Conservation (phyloP, 257 asterid genomes). For the Primulina eburnea region DNA sequence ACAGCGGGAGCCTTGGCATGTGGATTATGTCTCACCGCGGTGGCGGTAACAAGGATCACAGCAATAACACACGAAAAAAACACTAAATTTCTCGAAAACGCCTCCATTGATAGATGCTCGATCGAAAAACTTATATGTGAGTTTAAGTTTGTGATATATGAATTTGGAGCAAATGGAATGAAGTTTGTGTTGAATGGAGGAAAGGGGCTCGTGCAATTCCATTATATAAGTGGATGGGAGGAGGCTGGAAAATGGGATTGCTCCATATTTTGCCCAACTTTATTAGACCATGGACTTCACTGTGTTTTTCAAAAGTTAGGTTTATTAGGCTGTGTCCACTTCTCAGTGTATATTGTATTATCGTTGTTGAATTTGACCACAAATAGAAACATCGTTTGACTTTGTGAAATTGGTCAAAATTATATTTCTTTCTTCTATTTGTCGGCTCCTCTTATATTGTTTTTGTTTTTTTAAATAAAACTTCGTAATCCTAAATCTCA, state of each 20-base stretch:
- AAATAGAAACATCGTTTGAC: neutral
- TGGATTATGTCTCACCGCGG: neutral
- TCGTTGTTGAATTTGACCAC: neutral
- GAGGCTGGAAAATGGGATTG: neutral
- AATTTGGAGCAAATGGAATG: neutral
- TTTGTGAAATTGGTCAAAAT: neutral
- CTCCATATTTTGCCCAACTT: neutral
- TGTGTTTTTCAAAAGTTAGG: neutral
- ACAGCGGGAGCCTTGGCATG: neutral
- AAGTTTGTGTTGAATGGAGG: neutral
- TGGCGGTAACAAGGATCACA: neutral
- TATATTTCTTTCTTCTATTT: neutral
- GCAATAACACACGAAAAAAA: neutral
- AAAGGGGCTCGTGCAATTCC: neutral
- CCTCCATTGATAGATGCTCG: neutral
- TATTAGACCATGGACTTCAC: neutral
- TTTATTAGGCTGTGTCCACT: neutral
- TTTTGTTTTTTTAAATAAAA: too few species aligned
- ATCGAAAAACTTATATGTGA: too few species aligned
- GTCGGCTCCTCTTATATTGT: too few species aligned
- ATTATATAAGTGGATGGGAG: neutral
- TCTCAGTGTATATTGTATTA: neutral
- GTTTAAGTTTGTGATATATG: neutral
- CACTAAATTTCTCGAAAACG: neutral
- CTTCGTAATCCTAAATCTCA: too few species aligned